Base-by-base conservation (phyloP, 352 stramenopile genomes). In the Peronosclerospora sorghi region DNA sequence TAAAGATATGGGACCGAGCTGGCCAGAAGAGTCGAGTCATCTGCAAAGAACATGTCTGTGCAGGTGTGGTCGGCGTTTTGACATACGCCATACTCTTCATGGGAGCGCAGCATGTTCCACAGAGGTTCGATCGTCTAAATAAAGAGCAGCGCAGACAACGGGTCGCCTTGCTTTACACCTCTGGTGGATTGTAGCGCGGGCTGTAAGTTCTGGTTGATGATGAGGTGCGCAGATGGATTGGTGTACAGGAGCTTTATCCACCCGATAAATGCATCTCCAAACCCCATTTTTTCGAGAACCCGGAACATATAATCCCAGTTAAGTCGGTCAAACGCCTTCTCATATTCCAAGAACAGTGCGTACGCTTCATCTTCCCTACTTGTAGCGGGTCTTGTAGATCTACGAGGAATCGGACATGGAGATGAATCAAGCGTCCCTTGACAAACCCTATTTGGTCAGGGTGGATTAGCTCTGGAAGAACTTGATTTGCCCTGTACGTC, bases 31-130 rank as follows among this genome's bases (percentile, higher is more conserved):
- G 18, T n/a, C n/a, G n/a, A n/a, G n/a, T 44, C 27, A 34, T 45
- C 44, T 10, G 44, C 44, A 30, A 45, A 45, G 12, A 51, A 51
- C 1, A 17, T 39, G 2, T 14, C 26, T 5, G 44, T 32, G 28
- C 19, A 4, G 6, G 6, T 13, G 13, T 40, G 20, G 17, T 19
- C n/a, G 30, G 13, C 13, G 2, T 40, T 29, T 1, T 40, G 19
- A 9, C 7, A 15, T 13, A 40, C 20, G 0, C 30, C 41, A 23
- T 23, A 21, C 6, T 40, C 29, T 26, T 36, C 5, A 5, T 32
- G 19, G 3, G 13, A 24, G 1, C 30, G 13, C 7, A 48, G 5
- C n/a, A 40, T 8, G 6, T 48, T 40, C 2, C 20, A 18, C 7
- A 40, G 29, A 3, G 20, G 41, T 6, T 48, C 30, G 1, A 40